Evolutionary conservation across 1,284 basidiomycete species (phyloP).

Genomic region (Microbotryum scabiosae): DNA sequence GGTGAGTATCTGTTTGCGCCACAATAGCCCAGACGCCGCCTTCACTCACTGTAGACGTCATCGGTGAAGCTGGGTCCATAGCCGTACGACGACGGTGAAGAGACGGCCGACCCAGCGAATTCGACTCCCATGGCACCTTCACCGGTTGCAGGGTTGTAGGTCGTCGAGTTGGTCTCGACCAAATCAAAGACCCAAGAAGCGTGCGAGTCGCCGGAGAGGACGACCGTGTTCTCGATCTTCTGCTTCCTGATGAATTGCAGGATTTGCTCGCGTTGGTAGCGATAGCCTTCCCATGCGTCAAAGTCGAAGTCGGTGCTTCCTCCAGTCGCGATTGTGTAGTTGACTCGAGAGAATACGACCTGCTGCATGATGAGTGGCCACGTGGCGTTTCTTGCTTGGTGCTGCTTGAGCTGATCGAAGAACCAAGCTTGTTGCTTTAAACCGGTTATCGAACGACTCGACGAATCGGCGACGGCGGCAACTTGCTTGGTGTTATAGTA

Average conservation of each 20-base stretch:
- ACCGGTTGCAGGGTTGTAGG: conserved; percentile 51
- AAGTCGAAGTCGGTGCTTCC: conserved; percentile 29
- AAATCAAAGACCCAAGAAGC: conserved; percentile 55
- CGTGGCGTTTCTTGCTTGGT: conserved; percentile 48
- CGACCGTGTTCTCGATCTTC: conserved; percentile 50
- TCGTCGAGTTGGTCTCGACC: conserved; percentile 35
- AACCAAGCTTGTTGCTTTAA: conserved; percentile 55
- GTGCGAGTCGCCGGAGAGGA: conserved; percentile 58
- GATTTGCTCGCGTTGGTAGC: conserved; percentile 52
- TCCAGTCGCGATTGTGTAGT: conserved; percentile 38
- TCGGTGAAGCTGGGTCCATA: conserved; percentile 1
- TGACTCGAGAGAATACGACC: conserved; percentile 44
- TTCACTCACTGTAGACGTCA: background rate
- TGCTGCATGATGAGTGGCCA: conserved; percentile 54
- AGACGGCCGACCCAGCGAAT: conserved; percentile 59
- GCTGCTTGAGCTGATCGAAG: conserved; percentile 47
- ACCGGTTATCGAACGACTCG: conserved; percentile 52
- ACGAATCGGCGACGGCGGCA: conserved; percentile 44
- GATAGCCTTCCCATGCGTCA: conserved; percentile 60
- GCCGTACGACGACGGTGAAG: conserved; percentile 51
- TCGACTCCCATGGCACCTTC: conserved; percentile 55
- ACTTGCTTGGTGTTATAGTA: conserved; percentile 54
- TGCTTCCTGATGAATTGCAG: conserved; percentile 50
- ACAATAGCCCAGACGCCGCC: background rate
- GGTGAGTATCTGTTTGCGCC: conserved; percentile 38